These are phyloP conservation scores for Dendrothele bispora DNA, from an alignment of 768 basidiomycete species.

Conservation along the genomic window DNA sequence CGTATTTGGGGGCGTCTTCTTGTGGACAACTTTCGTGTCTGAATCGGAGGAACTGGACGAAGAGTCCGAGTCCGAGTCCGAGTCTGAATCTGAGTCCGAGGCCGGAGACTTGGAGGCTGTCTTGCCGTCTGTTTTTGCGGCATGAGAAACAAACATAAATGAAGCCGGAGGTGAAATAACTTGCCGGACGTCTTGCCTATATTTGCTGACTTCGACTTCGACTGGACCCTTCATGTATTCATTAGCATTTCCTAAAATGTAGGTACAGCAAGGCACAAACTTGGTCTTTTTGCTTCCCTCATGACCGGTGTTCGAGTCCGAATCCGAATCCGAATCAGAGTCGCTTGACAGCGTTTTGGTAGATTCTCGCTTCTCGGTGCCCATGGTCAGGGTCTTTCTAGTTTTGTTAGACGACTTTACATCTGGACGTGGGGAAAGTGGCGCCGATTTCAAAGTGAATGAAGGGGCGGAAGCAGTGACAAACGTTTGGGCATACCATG, in stretches of 20 bases:
- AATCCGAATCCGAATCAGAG: constrained; percentile 27
- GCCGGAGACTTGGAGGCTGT: constrained; percentile 13
- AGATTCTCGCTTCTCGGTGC: neutral
- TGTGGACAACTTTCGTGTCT: constrained; percentile 4
- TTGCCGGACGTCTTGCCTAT: neutral
- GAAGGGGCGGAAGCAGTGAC: too few species aligned
- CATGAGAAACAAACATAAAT: neutral
- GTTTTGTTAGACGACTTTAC: too few species aligned
- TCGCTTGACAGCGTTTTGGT: constrained; percentile 1
- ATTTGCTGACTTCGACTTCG: neutral
- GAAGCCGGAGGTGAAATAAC: neutral
- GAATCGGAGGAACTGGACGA: constrained; percentile 14
- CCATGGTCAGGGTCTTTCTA: too few species aligned
- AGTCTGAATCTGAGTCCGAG: constrained; percentile 29
- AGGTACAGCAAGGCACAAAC: constrained; percentile 9
- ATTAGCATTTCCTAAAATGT: too few species aligned
- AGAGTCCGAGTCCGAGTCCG: constrained; percentile 8
- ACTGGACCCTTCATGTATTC: too few species aligned
- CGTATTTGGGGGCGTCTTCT: constrained; percentile 2
- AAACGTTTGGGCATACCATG: too few species aligned
- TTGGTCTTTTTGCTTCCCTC: constrained; percentile 19
- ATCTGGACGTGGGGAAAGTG: too few species aligned
- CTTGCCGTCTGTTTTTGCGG: constrained; percentile 1
- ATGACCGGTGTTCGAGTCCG: constrained; percentile 26
- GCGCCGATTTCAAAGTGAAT: too few species aligned